These are phyloP conservation scores for Thalassiosira livingstoniorum DNA, from an alignment of 352 stramenopile species.

Conservation along the genomic window DNA sequence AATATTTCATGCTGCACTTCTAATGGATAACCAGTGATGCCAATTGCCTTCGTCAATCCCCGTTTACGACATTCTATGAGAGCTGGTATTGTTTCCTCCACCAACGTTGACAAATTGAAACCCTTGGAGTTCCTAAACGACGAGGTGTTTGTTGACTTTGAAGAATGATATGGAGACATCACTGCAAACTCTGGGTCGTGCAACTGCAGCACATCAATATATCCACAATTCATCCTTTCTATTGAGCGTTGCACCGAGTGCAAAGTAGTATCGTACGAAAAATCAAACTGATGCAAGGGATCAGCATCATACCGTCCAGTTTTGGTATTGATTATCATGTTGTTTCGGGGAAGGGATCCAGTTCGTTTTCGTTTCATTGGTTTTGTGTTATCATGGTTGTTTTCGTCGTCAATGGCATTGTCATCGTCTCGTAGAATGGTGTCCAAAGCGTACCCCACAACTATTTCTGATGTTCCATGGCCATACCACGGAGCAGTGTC, in stretches of 20 bases:
- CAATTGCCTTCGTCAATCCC: constrained; percentile 81
- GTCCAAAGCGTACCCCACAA: constrained; percentile 85
- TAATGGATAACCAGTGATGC: constrained; percentile 88
- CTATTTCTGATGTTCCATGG: constrained; percentile 83
- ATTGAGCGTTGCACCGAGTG: constrained; percentile 81
- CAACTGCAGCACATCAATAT: constrained; percentile 88
- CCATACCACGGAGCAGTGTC: constrained; percentile 89
- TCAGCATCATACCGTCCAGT: constrained; percentile 85
- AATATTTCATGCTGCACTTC: constrained; percentile 85
- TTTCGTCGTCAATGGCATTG: constrained; percentile 23
- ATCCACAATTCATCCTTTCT: constrained; percentile 79
- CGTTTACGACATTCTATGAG: constrained; percentile 71
- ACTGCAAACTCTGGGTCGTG: constrained; percentile 87
- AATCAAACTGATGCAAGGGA: constrained; percentile 86
- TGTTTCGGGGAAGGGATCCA: constrained; percentile 54
- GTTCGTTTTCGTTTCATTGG: constrained; percentile 34
- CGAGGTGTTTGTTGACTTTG: neutral
- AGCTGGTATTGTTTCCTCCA: constrained; percentile 85
- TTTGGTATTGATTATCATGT: constrained; percentile 87
- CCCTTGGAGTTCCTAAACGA: too few species aligned
- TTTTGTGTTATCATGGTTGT: neutral
- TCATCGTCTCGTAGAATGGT: constrained; percentile 43
- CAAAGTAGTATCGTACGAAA: constrained; percentile 83
- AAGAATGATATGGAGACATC: neutral
- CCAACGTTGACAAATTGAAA: constrained; percentile 71